Conservation (phyloP, 2,329 filamentous ascomycete species). For the Chaetomium strumarium region DNA sequence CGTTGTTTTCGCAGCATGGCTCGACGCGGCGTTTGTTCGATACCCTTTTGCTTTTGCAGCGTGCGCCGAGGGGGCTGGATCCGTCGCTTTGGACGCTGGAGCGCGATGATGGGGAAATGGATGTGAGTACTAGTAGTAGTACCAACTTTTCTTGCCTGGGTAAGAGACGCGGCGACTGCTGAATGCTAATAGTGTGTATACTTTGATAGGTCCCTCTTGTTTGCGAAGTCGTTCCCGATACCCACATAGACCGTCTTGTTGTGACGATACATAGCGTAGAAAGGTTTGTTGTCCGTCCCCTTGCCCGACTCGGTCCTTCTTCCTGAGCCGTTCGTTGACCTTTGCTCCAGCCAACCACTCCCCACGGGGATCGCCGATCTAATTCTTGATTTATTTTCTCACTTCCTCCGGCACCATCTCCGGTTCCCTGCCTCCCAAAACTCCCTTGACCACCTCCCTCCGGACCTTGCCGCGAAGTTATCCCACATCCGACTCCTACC, state of each 20-base stretch:
- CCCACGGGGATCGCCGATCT: conserved; percentile 20
- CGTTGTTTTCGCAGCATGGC: conserved; percentile 35
- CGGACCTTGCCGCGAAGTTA: conserved; percentile 15
- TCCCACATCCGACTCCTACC: background rate
- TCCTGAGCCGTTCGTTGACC: background rate
- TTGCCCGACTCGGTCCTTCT: background rate
- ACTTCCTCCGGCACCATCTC: conserved; percentile 26
- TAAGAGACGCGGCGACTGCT: background rate
- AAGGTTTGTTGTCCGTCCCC: conserved; percentile 31
- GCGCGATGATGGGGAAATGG: conserved; percentile 59
- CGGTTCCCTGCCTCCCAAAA: conserved; percentile 28
- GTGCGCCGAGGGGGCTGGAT: conserved; percentile 52
- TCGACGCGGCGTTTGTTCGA: conserved; percentile 64
- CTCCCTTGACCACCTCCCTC: conserved; percentile 18
- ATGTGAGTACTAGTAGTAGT: conserved; percentile 47
- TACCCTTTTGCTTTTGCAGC: conserved; percentile 73
- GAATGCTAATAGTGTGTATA: background rate
- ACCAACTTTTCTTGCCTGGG: too few species aligned
- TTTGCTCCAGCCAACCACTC: conserved; percentile 22
- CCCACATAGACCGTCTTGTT: conserved; percentile 44
- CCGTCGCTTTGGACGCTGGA: conserved; percentile 49
- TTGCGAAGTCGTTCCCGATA: conserved; percentile 62
- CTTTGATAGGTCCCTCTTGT: conserved; percentile 57
- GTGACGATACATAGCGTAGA: conserved; percentile 62
- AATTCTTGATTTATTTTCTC: conserved; percentile 26